Conservation (phyloP, 2,329 filamentous ascomycete genomes). For the Ophiostoma populinum region DNA sequence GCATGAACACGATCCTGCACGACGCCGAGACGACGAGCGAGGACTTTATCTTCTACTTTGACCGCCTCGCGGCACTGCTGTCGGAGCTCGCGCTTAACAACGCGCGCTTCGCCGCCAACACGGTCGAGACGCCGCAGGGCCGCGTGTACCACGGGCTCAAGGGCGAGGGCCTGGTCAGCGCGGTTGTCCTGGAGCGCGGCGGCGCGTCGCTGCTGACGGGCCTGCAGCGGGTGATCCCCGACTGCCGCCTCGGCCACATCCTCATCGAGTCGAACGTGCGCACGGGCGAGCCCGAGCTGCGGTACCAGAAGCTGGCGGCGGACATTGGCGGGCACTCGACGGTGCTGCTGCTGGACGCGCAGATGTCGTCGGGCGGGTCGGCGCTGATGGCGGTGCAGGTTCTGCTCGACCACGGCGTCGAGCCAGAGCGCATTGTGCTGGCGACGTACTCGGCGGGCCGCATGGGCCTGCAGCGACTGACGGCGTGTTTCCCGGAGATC, state of each 20-base stretch:
- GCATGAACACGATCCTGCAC: constrained; percentile 83
- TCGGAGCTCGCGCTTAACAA: constrained; percentile 72
- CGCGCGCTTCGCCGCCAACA: constrained; percentile 46
- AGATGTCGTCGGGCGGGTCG: constrained; percentile 82
- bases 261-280: constrained; percentile 78
- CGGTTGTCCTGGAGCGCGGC: constrained; percentile 75
- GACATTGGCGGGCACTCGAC: constrained; percentile 53
- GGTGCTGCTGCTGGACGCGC: constrained; percentile 76
- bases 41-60: constrained; percentile 96
- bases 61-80: constrained; percentile 68
- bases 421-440: constrained; percentile 70
- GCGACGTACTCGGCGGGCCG: constrained; percentile 83
- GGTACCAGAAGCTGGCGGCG: constrained; percentile 66
- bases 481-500: constrained; percentile 76
- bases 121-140: constrained; percentile 54
- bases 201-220: constrained; percentile 80
- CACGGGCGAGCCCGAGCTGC: constrained; percentile 81
- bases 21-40: constrained; percentile 62
- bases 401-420: constrained; percentile 83
- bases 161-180: constrained; percentile 58
- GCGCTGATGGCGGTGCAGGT: constrained; percentile 89
- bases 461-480: constrained; percentile 67
- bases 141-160: constrained; percentile 54
- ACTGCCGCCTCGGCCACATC: constrained; percentile 75
- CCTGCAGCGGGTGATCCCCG: constrained; percentile 76